Evolutionary conservation across 257 asterid genomes (phyloP).

Genomic region (Scutellaria barbata): DNA sequence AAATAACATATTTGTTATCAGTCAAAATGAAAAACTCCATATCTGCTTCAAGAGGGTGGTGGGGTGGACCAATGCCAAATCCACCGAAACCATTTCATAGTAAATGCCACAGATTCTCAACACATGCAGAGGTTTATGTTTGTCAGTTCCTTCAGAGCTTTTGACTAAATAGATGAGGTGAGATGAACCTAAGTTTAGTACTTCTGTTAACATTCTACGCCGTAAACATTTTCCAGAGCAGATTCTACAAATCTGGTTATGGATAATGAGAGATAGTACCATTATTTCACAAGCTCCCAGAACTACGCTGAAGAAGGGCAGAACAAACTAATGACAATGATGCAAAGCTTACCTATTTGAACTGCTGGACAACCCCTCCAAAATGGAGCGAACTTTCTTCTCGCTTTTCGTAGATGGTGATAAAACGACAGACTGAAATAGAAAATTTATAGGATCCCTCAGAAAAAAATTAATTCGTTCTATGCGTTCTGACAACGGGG

Average conservation of each 20-base stretch:
- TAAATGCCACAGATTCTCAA: slow-evolving; percentile 16
- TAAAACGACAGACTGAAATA: slow-evolving; percentile 77
- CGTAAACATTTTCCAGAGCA: background rate
- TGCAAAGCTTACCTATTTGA: slow-evolving; percentile 68
- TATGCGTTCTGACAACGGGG: slow-evolving; percentile 6
- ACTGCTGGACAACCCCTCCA: slow-evolving; percentile 68
- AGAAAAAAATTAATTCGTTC: slow-evolving; percentile 17
- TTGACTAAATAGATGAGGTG: background rate
- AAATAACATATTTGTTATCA: background rate
- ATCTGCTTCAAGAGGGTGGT: slow-evolving; percentile 30
- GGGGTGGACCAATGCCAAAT: slow-evolving; percentile 27
- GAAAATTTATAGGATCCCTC: slow-evolving; percentile 26
- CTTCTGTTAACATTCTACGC: no score
- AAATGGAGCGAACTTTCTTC: slow-evolving; percentile 84
- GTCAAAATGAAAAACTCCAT: background rate
- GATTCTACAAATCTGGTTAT: background rate
- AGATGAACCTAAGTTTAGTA: background rate
- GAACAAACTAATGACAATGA: slow-evolving; percentile 2
- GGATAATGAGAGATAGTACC: background rate
- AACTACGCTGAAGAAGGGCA: background rate
- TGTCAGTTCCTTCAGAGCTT: slow-evolving; percentile 16
- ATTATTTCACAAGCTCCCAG: slow-evolving; percentile 5
- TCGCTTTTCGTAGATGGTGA: slow-evolving; percentile 83
- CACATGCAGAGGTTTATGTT: slow-evolving; percentile 28
- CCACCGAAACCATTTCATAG: slow-evolving; percentile 24